These are phyloP conservation scores for Beauveria sp. DNA, from an alignment of 2,329 filamentous ascomycete genomes.

Conservation along the genomic window DNA sequence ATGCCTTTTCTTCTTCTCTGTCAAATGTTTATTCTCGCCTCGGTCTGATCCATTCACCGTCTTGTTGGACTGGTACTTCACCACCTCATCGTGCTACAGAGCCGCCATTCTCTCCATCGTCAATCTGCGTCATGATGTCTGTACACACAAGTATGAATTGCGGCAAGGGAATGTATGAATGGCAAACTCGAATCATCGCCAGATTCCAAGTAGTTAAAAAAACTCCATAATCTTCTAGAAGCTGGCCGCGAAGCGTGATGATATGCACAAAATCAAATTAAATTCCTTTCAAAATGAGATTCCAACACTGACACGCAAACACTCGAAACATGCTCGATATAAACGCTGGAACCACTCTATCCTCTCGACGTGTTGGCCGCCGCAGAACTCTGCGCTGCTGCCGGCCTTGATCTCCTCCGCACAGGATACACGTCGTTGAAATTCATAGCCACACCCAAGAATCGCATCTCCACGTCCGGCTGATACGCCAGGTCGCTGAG, in stretches of 20 bases:
- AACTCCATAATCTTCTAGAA: neutral
- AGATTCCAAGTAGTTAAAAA: neutral
- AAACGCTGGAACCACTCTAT: neutral
- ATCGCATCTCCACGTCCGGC: conserved; percentile 89
- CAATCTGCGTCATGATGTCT: no score
- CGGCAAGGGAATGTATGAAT: no score
- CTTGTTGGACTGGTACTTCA: no score
- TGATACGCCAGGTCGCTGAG: conserved; percentile 89
- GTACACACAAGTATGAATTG: no score
- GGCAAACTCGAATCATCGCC: no score
- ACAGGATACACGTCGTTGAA: conserved; percentile 84
- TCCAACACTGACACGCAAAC: neutral
- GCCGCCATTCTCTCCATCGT: no score
- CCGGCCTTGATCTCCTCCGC: neutral
- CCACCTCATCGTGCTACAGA: no score
- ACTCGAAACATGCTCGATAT: neutral
- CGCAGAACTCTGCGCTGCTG: neutral
- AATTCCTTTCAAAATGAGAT: neutral
- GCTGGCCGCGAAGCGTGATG: neutral
- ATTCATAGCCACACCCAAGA: conserved; percentile 95
- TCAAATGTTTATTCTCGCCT: no score
- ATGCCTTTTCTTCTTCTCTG: no score
- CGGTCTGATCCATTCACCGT: no score
- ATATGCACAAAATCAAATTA: neutral
- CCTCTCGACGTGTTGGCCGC: neutral